Evolutionary conservation across 2,329 filamentous ascomycete genomes (phyloP).

Genomic region (Teratosphaeria gauchensis): DNA sequence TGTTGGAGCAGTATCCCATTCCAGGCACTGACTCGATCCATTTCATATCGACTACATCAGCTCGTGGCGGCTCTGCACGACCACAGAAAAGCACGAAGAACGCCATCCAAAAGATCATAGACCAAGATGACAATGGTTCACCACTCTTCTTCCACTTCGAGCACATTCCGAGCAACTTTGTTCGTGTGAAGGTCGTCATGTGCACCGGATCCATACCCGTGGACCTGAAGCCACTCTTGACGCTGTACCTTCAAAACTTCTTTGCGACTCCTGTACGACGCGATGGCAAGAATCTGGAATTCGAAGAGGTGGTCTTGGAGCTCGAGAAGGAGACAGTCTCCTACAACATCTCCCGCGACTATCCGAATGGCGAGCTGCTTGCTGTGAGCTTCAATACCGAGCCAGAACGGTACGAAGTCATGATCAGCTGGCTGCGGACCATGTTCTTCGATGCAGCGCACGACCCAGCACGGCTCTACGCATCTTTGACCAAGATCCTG

Average conservation of each 20-base stretch:
- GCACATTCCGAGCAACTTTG: conserved; percentile 86
- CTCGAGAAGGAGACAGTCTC: conserved; percentile 85
- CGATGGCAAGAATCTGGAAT: conserved; percentile 67
- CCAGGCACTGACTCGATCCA: conserved; percentile 85
- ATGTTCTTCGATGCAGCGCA: conserved; percentile 86
- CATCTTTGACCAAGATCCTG: conserved; percentile 66
- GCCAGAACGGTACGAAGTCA: conserved; percentile 71
- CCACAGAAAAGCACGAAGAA: conserved; percentile 59
- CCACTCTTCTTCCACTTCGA: conserved; percentile 95
- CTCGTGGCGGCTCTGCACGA: conserved; percentile 68
- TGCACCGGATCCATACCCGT: conserved; percentile 68
- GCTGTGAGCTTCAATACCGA: conserved; percentile 78
- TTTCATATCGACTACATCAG: conserved; percentile 82
- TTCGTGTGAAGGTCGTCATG: conserved; percentile 71
- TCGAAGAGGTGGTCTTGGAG: conserved; percentile 85
- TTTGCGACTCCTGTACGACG: conserved; percentile 82
- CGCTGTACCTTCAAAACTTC: conserved; percentile 82
- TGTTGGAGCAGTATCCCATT: conserved; percentile 75
- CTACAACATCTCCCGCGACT: conserved; percentile 63
- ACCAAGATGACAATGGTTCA: conserved; percentile 49
- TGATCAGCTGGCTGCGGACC: conserved; percentile 74
- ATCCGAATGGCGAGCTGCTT: conserved; percentile 71
- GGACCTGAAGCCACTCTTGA: conserved; percentile 74
- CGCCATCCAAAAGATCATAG: conserved; percentile 63
- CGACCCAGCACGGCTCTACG: conserved; percentile 56